phyloP scores from a whole-genome alignment of 768 basidiomycete species.

The Floccularia luteovirens region DNA sequence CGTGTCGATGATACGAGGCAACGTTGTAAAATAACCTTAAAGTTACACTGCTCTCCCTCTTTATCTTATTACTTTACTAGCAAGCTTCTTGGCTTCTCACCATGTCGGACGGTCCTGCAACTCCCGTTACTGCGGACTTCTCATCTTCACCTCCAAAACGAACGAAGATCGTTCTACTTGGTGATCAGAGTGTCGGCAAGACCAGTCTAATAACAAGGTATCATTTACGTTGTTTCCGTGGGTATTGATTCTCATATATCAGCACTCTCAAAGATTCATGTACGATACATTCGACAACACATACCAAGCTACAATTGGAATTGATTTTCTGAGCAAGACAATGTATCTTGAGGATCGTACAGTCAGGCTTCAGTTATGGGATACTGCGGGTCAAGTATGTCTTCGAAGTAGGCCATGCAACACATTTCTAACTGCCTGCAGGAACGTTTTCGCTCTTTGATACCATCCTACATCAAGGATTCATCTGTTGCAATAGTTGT shows the following conservation, averaged over 20 bases:
- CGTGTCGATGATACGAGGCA: too few relatives aligned
- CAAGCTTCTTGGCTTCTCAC: background rate
- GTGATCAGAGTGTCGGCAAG: constrained; percentile 98
- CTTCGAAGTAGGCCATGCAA: background rate
- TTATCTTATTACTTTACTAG: background rate
- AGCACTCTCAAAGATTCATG: constrained; percentile 93
- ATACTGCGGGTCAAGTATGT: constrained; percentile 89
- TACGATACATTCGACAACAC: constrained; percentile 99
- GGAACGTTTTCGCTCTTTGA: constrained; percentile 96
- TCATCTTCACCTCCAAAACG: constrained; percentile 87
- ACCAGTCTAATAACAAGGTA: constrained; percentile 96
- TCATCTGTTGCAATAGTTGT: constrained; percentile 98
- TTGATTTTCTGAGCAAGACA: constrained; percentile 99
- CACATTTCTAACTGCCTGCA: constrained; percentile 18
- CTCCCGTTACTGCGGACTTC: constrained; percentile 76
- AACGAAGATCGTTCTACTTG: constrained; percentile 93
- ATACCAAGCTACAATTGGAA: constrained; percentile 95
- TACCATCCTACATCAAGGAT: constrained; percentile 98
- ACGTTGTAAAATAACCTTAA: too few relatives aligned
- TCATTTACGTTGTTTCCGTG: constrained; percentile 12
- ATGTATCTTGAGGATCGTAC: constrained; percentile 99
- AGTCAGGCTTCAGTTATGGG: constrained; percentile 96
- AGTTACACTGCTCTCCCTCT: background rate
- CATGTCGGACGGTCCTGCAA: constrained; percentile 39
- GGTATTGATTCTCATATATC: constrained; percentile 6